Evolutionary conservation across 202 grass and related monocot genomes (phyloP).

Genomic region (Brachypodium distachyon): DNA sequence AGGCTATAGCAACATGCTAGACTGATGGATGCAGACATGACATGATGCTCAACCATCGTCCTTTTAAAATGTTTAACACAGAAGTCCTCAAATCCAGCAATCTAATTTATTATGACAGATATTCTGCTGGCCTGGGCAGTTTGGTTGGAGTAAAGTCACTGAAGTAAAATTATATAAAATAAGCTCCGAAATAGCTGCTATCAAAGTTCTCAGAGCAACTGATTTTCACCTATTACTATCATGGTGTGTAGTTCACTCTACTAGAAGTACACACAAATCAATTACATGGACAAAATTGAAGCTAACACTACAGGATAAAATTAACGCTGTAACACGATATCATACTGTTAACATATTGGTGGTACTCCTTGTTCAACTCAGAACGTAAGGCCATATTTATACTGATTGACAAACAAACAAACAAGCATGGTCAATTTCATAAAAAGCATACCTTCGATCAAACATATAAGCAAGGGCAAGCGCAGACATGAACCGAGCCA

Average conservation of each 20-base stretch:
- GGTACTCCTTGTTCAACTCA: not conserved
- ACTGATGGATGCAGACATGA: not conserved
- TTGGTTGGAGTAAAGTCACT: not conserved
- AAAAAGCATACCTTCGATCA: slow-evolving; percentile 76
- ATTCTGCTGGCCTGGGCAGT: not conserved
- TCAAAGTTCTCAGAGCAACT: not conserved
- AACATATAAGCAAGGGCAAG: slow-evolving; percentile 98
- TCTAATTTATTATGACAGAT: not conserved
- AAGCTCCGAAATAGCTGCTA: not conserved
- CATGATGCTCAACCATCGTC: not conserved
- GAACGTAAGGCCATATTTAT: not conserved
- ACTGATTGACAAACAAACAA: slow-evolving; percentile 15
- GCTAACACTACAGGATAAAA: slow-evolving; percentile 13
- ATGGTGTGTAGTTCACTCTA: not conserved
- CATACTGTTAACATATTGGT: not conserved
- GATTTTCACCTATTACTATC: not conserved
- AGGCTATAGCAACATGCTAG: not conserved
- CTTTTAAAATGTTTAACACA: not conserved
- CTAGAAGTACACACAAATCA: not conserved
- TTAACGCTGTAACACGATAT: not conserved
- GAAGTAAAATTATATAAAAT: not conserved
- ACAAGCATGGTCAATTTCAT: not conserved
- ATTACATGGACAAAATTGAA: not conserved
- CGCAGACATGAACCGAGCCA: slow-evolving; percentile 99
- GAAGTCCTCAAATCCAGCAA: slow-evolving; percentile 2